Conservation (phyloP, 495 filamentous ascomycete genomes). For the Lophiostoma macrostomum region DNA sequence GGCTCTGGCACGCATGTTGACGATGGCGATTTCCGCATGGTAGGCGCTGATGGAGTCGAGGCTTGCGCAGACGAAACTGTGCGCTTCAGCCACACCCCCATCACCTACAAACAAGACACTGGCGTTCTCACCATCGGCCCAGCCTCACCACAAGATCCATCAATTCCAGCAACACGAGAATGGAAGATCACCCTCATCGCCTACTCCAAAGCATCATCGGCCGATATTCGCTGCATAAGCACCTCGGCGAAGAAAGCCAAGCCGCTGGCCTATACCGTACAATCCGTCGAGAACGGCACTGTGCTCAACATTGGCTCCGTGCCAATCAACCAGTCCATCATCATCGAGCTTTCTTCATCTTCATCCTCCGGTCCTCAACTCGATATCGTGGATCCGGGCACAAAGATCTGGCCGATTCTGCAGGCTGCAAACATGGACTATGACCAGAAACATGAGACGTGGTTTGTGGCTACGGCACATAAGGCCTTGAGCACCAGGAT, state of each 20-base stretch:
- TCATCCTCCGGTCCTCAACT: conserved; percentile 20
- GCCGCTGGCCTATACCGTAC: conserved; percentile 3
- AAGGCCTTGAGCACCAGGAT: conserved; percentile 20
- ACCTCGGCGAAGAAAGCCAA: conserved; percentile 25
- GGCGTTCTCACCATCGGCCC: conserved; percentile 29
- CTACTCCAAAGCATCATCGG: not conserved
- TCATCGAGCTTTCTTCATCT: conserved; percentile 21
- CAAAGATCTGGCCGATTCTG: conserved; percentile 14
- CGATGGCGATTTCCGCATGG: conserved; percentile 29
- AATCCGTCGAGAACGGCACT: conserved; percentile 22
- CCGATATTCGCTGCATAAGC: conserved; percentile 19
- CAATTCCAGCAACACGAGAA: conserved; percentile 26
- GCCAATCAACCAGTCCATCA: conserved; percentile 7
- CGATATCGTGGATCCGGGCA: conserved; percentile 22
- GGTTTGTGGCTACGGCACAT: conserved; percentile 1
- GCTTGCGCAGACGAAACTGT: conserved; percentile 15
- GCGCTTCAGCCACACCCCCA: conserved; percentile 27
- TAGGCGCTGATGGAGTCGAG: conserved; percentile 24
- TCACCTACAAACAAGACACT: conserved; percentile 31
- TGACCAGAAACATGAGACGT: conserved; percentile 24
- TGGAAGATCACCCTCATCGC: conserved; percentile 28
- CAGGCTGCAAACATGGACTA: conserved; percentile 20
- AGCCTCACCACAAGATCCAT: conserved; percentile 20
- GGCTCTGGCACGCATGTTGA: conserved; percentile 27
- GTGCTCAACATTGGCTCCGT: conserved; percentile 14